phyloP scores from a whole-genome alignment of 805 yeast species.

The Metschnikowia baotianmanensis region DNA sequence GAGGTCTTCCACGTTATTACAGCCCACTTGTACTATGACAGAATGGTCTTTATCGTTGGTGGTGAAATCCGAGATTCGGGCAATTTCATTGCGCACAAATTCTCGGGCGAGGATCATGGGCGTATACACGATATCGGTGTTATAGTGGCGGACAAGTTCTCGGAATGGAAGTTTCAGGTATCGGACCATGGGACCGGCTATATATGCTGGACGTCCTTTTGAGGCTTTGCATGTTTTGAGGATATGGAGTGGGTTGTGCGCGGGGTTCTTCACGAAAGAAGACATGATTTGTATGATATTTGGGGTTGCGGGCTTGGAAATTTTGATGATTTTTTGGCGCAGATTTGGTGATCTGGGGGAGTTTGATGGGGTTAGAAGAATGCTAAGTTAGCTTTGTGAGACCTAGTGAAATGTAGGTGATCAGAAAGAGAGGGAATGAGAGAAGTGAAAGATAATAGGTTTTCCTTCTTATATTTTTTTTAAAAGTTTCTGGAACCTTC shows the following conservation, averaged over 20 bases:
- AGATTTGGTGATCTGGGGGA: background rate
- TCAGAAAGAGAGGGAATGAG: too few species aligned
- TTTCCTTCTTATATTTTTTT: too few species aligned
- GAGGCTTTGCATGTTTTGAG: slow-evolving; percentile 23
- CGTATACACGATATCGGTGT: slow-evolving; percentile 81
- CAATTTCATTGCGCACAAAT: slow-evolving; percentile 79
- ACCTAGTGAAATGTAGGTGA: too few species aligned
- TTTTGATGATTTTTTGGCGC: background rate
- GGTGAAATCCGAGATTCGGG: slow-evolving; percentile 80
- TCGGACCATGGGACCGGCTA: slow-evolving; percentile 93
- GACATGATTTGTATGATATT: slow-evolving; percentile 3
- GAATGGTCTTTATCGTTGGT: slow-evolving; percentile 71
- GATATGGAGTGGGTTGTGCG: slow-evolving; percentile 35
- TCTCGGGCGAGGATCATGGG: slow-evolving; percentile 98
- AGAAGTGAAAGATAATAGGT: too few species aligned
- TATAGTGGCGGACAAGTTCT: slow-evolving; percentile 65
- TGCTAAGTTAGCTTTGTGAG: too few species aligned
- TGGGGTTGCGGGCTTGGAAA: background rate
- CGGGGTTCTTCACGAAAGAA: slow-evolving; percentile 20
- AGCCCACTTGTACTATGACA: slow-evolving; percentile 87
- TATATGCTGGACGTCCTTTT: slow-evolving; percentile 35
- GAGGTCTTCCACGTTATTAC: slow-evolving; percentile 78
- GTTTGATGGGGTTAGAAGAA: too few species aligned
- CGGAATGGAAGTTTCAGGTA: slow-evolving; percentile 93
- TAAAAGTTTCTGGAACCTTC: too few species aligned